Evolutionary conservation across 2,329 filamentous ascomycete species (phyloP).

Genomic region (Epichloe festucae): DNA sequence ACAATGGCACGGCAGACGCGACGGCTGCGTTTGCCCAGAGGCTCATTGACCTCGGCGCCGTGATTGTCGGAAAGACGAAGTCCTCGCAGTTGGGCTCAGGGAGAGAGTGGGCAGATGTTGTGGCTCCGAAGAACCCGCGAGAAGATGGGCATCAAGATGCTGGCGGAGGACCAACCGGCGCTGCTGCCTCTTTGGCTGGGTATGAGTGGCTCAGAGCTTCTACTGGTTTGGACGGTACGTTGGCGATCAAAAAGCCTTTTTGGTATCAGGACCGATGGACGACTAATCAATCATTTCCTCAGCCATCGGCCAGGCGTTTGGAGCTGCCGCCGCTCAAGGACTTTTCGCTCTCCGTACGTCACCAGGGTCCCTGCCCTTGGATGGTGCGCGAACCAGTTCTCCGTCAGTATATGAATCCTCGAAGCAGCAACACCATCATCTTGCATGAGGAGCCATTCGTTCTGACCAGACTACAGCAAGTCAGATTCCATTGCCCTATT

Average conservation of each 20-base stretch:
- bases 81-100: constrained; percentile 32
- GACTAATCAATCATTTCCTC: not conserved
- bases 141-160: constrained; percentile 33
- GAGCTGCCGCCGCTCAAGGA: constrained; percentile 14
- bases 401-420: constrained; percentile 8
- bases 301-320: constrained; percentile 11
- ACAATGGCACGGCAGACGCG: constrained; percentile 25
- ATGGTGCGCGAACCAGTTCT: constrained; percentile 9
- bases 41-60: constrained; percentile 46
- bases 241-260: no score
- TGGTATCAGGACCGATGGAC: no score
- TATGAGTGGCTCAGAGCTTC: constrained; percentile 30
- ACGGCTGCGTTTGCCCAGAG: constrained; percentile 39
- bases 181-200: constrained; percentile 22
- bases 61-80: constrained; percentile 41
- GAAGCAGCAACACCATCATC: no score
- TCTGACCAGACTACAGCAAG: constrained; percentile 4
- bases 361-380: constrained; percentile 4
- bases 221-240: constrained; percentile 24
- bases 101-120: constrained; percentile 28
- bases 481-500: constrained; percentile 13
- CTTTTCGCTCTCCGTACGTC: constrained; percentile 20
- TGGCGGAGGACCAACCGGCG: constrained; percentile 24
- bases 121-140: constrained; percentile 30
- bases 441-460: not conserved